Conservation (phyloP, 2,329 filamentous ascomycete species). For the Boeremia exigua region DNA sequence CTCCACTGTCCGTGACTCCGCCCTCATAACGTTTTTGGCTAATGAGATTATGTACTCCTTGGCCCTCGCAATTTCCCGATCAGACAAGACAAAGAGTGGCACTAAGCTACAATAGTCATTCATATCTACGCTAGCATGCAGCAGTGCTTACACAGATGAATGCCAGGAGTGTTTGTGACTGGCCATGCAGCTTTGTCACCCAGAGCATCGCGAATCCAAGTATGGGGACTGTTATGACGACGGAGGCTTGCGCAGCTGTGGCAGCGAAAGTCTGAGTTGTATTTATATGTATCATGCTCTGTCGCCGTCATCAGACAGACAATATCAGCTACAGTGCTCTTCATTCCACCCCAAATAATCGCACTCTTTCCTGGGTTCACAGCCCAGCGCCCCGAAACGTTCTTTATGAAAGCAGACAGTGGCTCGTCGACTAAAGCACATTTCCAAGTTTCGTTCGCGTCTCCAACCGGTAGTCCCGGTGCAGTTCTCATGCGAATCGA, state of each 20-base stretch:
- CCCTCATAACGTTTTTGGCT: background rate
- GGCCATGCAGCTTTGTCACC: background rate
- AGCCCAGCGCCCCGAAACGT: conserved; percentile 18
- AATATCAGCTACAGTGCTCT: background rate
- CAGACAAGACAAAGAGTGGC: background rate
- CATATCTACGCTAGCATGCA: background rate
- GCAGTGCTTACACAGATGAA: background rate
- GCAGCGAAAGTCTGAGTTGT: background rate
- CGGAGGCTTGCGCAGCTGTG: background rate
- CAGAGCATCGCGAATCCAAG: background rate
- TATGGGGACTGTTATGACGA: background rate
- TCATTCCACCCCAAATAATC: no score
- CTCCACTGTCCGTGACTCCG: background rate
- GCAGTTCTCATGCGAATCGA: conserved; percentile 20
- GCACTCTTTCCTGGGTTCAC: conserved; percentile 22
- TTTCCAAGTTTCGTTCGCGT: conserved; percentile 13
- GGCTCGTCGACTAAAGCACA: conserved; percentile 10
- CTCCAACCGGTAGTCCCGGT: conserved; percentile 9
- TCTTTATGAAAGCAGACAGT: conserved; percentile 20
- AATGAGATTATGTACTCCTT: background rate
- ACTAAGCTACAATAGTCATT: background rate
- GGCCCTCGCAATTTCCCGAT: background rate
- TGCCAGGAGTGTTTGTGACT: background rate
- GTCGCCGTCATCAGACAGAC: background rate
- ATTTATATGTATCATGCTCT: background rate